A percentile compares a stretch with the other conserved stretches of the same genome.
Conservation (phyloP, 73 alveolate species). For the Stentor roeselii region DNA sequence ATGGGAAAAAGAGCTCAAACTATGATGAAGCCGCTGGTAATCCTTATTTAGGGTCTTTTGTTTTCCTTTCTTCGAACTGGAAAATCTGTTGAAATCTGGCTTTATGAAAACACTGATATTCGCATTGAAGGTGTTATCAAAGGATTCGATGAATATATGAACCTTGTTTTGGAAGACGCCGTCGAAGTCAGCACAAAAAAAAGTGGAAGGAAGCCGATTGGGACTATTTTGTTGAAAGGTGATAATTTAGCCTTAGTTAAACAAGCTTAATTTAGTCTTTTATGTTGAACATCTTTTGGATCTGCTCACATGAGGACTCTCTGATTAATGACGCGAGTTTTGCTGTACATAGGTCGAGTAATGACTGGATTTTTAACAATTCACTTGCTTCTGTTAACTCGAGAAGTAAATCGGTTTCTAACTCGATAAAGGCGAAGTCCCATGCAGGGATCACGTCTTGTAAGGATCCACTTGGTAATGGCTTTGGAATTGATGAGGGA, state of each 20-base stretch:
- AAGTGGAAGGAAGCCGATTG: slow-evolving; percentile 55
- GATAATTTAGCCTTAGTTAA: slow-evolving; percentile 66
- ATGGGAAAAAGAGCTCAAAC: slow-evolving; percentile 45
- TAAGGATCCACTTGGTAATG: neutral
- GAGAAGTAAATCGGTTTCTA: neutral
- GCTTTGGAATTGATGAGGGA: neutral
- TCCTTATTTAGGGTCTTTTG: slow-evolving; percentile 34
- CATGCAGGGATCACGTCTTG: neutral
- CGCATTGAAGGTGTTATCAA: slow-evolving; percentile 70
- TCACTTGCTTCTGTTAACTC: neutral
- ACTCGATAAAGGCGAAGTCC: neutral
- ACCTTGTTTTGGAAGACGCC: slow-evolving; percentile 69
- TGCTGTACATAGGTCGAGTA: neutral
- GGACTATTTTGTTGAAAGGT: slow-evolving; percentile 72
- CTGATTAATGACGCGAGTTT: neutral
- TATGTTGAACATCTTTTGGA: neutral
- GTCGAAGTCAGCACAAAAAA: slow-evolving; percentile 62
- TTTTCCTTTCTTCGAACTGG: slow-evolving; percentile 54
- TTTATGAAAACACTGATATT: slow-evolving; percentile 60
- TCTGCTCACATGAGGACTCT: neutral
- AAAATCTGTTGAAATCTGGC: slow-evolving; percentile 67
- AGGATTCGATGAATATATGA: slow-evolving; percentile 77
- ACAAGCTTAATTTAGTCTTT: neutral
- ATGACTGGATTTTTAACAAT: neutral
- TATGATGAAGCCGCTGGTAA: slow-evolving; percentile 59